These are phyloP conservation scores for Fusarium sp. DNA, from an alignment of 2,329 filamentous ascomycete species.

Conservation along the genomic window DNA sequence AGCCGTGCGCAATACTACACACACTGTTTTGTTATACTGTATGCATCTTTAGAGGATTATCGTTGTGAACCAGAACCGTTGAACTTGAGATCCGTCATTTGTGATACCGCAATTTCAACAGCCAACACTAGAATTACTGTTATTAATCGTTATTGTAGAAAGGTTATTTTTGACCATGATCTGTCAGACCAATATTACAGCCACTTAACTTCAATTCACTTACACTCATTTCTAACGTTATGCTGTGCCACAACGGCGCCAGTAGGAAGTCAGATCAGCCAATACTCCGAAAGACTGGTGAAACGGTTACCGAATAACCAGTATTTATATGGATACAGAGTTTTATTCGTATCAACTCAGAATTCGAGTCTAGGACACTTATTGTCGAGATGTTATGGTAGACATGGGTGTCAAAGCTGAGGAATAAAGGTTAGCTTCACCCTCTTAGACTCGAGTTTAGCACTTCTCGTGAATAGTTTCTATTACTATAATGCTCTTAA, in stretches of 20 bases:
- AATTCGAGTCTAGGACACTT: conserved; percentile 1
- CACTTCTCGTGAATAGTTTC: background rate
- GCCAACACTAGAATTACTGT: background rate
- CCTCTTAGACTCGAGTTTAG: background rate
- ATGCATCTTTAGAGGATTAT: background rate
- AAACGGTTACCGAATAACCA: conserved; percentile 16
- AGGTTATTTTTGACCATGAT: conserved; percentile 5
- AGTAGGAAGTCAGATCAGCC: conserved; percentile 25
- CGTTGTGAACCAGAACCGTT: conserved; percentile 12
- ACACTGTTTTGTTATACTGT: conserved; percentile 24
- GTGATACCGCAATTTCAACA: conserved; percentile 13
- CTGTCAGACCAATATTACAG: conserved; percentile 21
- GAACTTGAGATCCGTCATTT: conserved; percentile 12
- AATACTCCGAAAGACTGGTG: conserved; percentile 34
- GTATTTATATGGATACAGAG: conserved; percentile 1
- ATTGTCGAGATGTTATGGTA: background rate
- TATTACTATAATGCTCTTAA: background rate
- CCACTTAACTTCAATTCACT: conserved; percentile 19
- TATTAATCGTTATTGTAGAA: background rate
- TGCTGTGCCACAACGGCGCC: conserved; percentile 36
- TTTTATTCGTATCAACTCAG: conserved; percentile 5
- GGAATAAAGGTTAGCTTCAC: conserved; percentile 5
- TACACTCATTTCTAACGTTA: conserved; percentile 30
- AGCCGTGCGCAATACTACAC: background rate
- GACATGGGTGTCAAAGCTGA: conserved; percentile 1